Conservation (phyloP, 208 protist genomes). For the Wallacemonas sp. region DNA sequence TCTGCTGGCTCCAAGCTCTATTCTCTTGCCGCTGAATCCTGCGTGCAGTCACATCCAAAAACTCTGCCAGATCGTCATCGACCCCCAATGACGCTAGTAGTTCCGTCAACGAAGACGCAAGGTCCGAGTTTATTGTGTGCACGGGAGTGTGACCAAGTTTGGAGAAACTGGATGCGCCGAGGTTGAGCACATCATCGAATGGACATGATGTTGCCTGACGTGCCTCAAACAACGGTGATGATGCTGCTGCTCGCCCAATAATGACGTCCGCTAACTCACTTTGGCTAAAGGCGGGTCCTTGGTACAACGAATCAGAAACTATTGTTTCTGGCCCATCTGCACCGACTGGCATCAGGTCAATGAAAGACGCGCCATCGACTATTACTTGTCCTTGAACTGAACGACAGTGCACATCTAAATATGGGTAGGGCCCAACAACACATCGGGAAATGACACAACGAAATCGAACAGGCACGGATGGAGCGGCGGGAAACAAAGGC, state of each 20-base stretch:
- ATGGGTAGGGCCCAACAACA: conserved; percentile 17
- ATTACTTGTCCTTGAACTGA: conserved; percentile 29
- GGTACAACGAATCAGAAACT: conserved; percentile 14
- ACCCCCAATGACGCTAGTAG: conserved; percentile 38
- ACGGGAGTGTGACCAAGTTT: conserved; percentile 65
- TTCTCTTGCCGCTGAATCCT: conserved; percentile 18
- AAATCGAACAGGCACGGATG: conserved; percentile 20
- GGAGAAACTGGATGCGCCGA: conserved; percentile 27
- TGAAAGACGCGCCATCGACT: conserved; percentile 40
- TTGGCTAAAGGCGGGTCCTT: conserved; percentile 14
- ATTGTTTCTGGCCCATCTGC: conserved; percentile 6
- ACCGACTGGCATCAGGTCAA: not conserved
- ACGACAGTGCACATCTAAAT: conserved; percentile 25
- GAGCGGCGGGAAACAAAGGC: not conserved
- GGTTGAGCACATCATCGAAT: conserved; percentile 13
- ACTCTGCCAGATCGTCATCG: conserved; percentile 58
- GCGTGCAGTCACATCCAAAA: conserved; percentile 38
- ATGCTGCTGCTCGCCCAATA: not conserved
- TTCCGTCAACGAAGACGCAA: conserved; percentile 32
- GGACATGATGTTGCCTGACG: conserved; percentile 5
- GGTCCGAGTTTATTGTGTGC: conserved; percentile 47
- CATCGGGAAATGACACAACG: conserved; percentile 16
- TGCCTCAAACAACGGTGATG: not conserved
- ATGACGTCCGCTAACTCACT: conserved; percentile 6
- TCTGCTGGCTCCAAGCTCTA: conserved; percentile 17